Evolutionary conservation across 2,329 filamentous ascomycete genomes (phyloP), one percentile per base, ranked within the genome.

Genomic region (Verticillium nonalfalfae): DNA sequence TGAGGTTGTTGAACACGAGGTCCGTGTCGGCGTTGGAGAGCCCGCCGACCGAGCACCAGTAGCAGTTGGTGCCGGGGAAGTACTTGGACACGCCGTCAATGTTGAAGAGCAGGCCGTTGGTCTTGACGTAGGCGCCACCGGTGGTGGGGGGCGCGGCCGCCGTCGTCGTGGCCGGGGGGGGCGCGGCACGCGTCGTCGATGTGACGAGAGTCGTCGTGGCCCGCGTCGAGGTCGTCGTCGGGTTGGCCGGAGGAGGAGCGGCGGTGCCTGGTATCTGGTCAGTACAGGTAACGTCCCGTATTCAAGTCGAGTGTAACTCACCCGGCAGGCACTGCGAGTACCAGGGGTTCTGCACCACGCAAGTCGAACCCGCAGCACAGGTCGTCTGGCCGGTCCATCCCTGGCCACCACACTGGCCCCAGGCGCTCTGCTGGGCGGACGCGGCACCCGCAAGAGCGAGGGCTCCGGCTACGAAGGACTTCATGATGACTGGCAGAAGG

Each of bases 11-110:
- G 59, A 84, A 73, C 14, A 78, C 75, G n/a, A 74, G 72, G 66
- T 88, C 83, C 35, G 87, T 79, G 68, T 88, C 85, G 14, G 74
- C 75, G 62, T 85, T 75, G 64, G 81, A 80, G 64, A 76, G 80
- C 56, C 84, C 70, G 70, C 84, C 83, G 14, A 40, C 57, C 13
- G 76, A 75, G 60, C 84, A 78, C 82, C 82, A 85, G 74, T 85
- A 85, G 59, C 78, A 76, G 72, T 86, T 85, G 60, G 78, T 83
- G 31, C 82, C 82, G 7, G 80, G 79, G 63, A 79, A 81, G 70
- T 85, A 82, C 54, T 74, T 69, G 10, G 76, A 75, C 59, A 75
- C 69, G 34, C 79, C 79, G 65, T 81, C 76, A 61, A 82, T 77
- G 21, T 68, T 70, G 66, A 80, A 79, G 2, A 69, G 59, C 21